Base-by-base conservation (phyloP, 1,284 basidiomycete genomes). In the Tranzscheliella williamsii region DNA sequence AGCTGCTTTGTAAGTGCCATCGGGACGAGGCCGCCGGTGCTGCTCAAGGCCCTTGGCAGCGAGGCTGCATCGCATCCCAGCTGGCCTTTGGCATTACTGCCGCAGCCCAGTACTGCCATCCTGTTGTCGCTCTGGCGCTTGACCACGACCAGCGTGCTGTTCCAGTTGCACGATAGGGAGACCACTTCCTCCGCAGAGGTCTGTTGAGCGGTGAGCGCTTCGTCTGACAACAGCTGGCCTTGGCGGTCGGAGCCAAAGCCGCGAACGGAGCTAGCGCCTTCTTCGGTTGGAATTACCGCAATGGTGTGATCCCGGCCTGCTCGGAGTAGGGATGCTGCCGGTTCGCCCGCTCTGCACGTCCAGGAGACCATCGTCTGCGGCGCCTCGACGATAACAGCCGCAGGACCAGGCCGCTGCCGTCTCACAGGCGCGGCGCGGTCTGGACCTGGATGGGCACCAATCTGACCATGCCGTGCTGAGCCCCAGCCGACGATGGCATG, bases 81-180 rank as follows among this genome's bases (percentile, higher is more conserved):
- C 30, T 67, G 63, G 3, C 63, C 63, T 26, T 43, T 55, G 21
- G 32, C 24, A 27, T 67, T 67, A 33, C 34, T 46, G 6, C 64
- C 64, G n/a, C 50, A 44, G 31, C 43, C 29, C n/a, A 51, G 23
- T 4, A 57, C 13, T 26, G 12, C 34, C 4, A n/a, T 15, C 13
- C 6, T 2, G 18, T 18, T 15, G n/a, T 18, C 17, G 24, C 24
- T 8, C 13, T 12, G 9, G 7, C 46, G 13, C 8, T 13, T 7
- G 26, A 24, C 4, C 15, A 66, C 43, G 3, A 49, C 18, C 23
- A 40, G 45, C 4, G 50, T 63, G 33, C 49, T 49, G 29, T 49
- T 63, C 60, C 60, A 67, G 34, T 60, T 58, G 60, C 64, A 57
- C 15, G 41, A 29, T 21, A 67, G 15, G 8, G 38, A 30, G n/a